A percentile compares a stretch with the other conserved stretches of the same genome.
Conservation (phyloP, 179 eudicot species). For the Carnegiea gigantea region DNA sequence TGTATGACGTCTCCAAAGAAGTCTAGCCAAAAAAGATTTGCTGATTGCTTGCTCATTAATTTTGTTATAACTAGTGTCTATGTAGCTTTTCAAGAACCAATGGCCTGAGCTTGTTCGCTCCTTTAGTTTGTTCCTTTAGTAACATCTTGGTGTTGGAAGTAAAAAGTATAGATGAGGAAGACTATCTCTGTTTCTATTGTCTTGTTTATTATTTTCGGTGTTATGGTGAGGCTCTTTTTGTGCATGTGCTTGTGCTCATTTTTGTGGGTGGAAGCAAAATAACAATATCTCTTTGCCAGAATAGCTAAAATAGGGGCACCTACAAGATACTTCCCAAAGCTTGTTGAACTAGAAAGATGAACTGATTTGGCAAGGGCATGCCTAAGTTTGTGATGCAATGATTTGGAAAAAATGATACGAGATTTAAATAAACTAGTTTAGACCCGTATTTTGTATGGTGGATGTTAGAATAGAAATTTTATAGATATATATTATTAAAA, state of each 20-base stretch:
- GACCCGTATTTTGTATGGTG: no score
- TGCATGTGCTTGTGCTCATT: not conserved
- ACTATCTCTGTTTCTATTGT: not conserved
- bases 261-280: not conserved
- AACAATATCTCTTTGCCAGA: constrained; percentile 31
- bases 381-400: no score
- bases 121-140: not conserved
- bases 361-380: no score
- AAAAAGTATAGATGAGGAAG: not conserved
- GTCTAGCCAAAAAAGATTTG: no score
- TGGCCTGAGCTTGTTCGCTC: not conserved
- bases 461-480: no score
- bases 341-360: no score
- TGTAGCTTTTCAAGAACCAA: not conserved
- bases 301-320: no score
- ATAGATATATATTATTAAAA: no score
- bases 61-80: not conserved
- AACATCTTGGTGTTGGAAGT: not conserved
- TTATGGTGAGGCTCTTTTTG: not conserved
- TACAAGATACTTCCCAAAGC: no score
- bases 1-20: no score
- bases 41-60: not conserved
- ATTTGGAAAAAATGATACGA: no score
- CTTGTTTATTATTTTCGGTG: not conserved
- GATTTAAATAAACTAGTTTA: no score